A percentile compares a stretch with the other conserved stretches of the same genome.
Conservation (phyloP, 495 filamentous ascomycete species). For the Hypoxylon cercidicola region DNA sequence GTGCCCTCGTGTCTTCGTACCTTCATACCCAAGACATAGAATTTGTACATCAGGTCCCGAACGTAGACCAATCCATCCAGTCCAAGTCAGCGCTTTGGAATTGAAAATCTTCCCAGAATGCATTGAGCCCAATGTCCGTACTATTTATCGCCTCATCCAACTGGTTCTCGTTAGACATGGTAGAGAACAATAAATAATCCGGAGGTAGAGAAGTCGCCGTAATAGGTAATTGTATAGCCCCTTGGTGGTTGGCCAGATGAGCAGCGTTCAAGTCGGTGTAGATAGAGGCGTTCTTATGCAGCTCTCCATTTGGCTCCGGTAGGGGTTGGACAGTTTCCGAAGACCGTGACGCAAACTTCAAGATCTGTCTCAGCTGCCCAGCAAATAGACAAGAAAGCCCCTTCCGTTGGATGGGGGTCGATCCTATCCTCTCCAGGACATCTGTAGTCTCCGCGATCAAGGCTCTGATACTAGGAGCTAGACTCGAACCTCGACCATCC, state of each 20-base stretch:
- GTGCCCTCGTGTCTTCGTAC: constrained; percentile 3
- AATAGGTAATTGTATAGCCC: constrained; percentile 39
- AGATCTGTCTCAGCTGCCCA: constrained; percentile 44
- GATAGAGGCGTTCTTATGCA: constrained; percentile 30
- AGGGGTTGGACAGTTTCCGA: constrained; percentile 33
- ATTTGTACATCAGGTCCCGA: constrained; percentile 32
- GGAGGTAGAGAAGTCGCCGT: constrained; percentile 38
- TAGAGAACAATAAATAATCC: constrained; percentile 47
- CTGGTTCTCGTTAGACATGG: constrained; percentile 48
- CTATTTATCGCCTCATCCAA: constrained; percentile 48
- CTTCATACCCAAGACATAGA: constrained; percentile 11
- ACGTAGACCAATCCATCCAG: constrained; percentile 50
- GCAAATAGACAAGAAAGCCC: constrained; percentile 55
- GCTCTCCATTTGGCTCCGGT: constrained; percentile 31
- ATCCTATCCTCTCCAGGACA: constrained; percentile 74
- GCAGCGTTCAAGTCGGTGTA: constrained; percentile 37
- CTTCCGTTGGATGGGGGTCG: constrained; percentile 69
- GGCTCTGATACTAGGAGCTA: constrained; percentile 73
- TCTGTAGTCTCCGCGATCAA: constrained; percentile 76
- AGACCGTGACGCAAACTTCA: constrained; percentile 42
- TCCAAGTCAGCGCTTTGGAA: constrained; percentile 47
- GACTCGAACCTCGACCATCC: constrained; percentile 62
- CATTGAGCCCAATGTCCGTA: constrained; percentile 46
- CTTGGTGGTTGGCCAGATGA: constrained; percentile 38
- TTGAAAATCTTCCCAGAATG: constrained; percentile 47